Evolutionary conservation across 495 filamentous ascomycete species (phyloP), one percentile per base, ranked within the genome.

Genomic region (Oleoguttula mirabilis): DNA sequence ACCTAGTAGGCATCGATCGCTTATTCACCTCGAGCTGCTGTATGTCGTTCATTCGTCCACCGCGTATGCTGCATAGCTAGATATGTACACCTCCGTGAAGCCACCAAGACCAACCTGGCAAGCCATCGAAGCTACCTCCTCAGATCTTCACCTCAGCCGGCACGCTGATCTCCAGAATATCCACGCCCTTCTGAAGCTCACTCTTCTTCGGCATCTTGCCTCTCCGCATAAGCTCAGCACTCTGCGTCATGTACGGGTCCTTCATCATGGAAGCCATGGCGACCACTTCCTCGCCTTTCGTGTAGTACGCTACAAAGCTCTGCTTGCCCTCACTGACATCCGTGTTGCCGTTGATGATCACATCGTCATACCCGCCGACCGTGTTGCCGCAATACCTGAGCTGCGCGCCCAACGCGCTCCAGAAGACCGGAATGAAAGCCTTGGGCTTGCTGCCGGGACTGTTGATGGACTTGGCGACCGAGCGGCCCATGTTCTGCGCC

Each of bases 371-470:
- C 4, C 87, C 85, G 39, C 73, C 70, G 2, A 65, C 49, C 0
- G 88, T 84, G 61, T 84, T 87, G 2, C 90, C 90, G 55, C 84
- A 90, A 63, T 98, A 98, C 17, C 90, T 73, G 47, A 98, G 58
- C 64, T 98, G 90, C 1, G 76, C 67, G 11, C 86, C 88, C 8
- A 96, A 63, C 2, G 90, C 92, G 8, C 82, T 88, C 90, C 90
- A 98, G 68, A 98, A 98, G 22, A 98, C 71, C 0, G 90, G 90
- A 19, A 86, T 84, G 64, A 95, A 98, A 2, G 69, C 64, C 46
- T 84, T 78, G 0, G 79, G 69, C 52, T 63, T 66, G 10, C 69
- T 52, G 50, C 63, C 58, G 21, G 77, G 71, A 44, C 78, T 71
- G 25, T 72, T 67, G 43, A 98, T 94, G 45, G 81, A 70, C 41